Conservation (phyloP, 31 red algal genomes). For the Odonthalia washingtoniensis region DNA sequence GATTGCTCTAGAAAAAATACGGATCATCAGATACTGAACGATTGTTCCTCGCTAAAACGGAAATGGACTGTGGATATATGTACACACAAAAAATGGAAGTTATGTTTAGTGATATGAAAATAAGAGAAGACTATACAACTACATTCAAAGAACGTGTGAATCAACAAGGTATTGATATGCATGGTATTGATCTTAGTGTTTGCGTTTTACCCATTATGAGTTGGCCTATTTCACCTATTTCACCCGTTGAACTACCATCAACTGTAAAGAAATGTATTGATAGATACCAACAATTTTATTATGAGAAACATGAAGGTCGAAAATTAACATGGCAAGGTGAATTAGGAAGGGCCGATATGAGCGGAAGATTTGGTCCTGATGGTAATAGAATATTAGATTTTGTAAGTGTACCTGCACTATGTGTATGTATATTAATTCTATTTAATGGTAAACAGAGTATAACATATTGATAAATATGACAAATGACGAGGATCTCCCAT, state of each 20-base stretch:
- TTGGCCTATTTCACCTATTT: constrained; percentile 76
- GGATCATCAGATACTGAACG: constrained; percentile 86
- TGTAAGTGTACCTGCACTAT: constrained; percentile 72
- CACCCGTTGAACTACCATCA: constrained; percentile 58
- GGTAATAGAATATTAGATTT: constrained; percentile 67
- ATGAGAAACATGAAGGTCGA: constrained; percentile 76
- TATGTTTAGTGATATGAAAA: constrained; percentile 97
- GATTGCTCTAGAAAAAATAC: constrained; percentile 78
- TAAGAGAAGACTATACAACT: constrained; percentile 69
- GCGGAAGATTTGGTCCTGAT: constrained; percentile 63
- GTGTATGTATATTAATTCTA: constrained; percentile 85
- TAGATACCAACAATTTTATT: constrained; percentile 85
- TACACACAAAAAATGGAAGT: constrained; percentile 97
- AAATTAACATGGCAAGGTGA: constrained; percentile 79
- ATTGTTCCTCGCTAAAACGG: constrained; percentile 90
- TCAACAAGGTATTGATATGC: constrained; percentile 52
- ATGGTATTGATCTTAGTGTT: constrained; percentile 73
- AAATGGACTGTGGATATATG: constrained; percentile 91
- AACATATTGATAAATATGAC: constrained; percentile 73
- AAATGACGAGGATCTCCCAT: constrained; percentile 53
- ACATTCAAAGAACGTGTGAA: constrained; percentile 63
- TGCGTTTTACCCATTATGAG: constrained; percentile 85
- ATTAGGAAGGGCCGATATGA: constrained; percentile 82
- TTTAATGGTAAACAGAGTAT: constrained; percentile 83
- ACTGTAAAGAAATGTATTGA: constrained; percentile 58